phyloP scores from a whole-genome alignment of 306 rosid species.

The Nissolia schottii region DNA sequence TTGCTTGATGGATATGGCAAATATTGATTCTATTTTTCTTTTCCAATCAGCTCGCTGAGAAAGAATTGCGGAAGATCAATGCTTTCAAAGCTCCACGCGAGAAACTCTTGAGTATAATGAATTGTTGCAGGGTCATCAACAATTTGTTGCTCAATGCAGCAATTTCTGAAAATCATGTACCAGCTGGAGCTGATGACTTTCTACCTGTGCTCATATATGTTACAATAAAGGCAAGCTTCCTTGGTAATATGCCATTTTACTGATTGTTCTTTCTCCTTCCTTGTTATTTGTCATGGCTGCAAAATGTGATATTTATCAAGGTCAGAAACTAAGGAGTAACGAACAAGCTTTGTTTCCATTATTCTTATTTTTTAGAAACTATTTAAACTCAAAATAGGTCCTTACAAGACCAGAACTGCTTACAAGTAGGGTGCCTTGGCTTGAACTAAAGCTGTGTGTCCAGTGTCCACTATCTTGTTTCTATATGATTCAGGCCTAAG shows the following conservation, averaged over 20 bases:
- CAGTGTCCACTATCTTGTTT: not conserved
- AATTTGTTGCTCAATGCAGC: constrained; percentile 64
- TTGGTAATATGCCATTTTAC: constrained; percentile 57
- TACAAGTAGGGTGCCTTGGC: not conserved
- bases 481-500: not conserved
- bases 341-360: not conserved
- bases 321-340: not conserved
- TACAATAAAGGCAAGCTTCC: constrained; percentile 78
- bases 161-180: constrained; percentile 51
- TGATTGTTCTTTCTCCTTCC: not conserved
- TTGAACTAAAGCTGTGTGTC: not conserved
- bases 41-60: constrained; percentile 59
- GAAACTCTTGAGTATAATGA: constrained; percentile 59
- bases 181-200: constrained; percentile 76
- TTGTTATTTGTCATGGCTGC: not conserved
- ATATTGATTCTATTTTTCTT: constrained; percentile 4
- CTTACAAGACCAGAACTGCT: not conserved
- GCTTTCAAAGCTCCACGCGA: constrained; percentile 72
- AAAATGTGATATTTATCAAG: not conserved
- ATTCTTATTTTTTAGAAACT: not conserved
- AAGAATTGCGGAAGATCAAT: constrained; percentile 62
- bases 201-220: constrained; percentile 77
- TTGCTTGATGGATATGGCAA: not conserved
- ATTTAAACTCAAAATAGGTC: not conserved
- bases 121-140: constrained; percentile 70